Evolutionary conservation across 768 basidiomycete species (phyloP), one percentile per base, ranked within the genome.

Genomic region (Boletellus sp.): DNA sequence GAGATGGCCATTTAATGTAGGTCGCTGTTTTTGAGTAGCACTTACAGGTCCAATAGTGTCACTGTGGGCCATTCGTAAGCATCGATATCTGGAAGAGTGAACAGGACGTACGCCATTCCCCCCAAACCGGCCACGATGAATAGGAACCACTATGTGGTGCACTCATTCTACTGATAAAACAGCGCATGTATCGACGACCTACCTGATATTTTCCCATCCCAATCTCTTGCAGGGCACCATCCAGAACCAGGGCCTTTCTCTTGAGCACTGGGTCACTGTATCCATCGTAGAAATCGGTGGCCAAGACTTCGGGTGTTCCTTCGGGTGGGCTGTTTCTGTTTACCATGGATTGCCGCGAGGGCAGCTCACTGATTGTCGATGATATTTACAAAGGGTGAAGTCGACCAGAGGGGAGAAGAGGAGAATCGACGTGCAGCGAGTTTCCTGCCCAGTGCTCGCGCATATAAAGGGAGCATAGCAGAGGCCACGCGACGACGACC

Each of bases 201-300:
- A 74, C 77, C 72, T 80, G 79, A 51, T 80, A 81, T 52, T 63
- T 58, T n/a, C n/a, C n/a, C n/a, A n/a, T n/a, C n/a, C n/a, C n/a
- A n/a, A n/a, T n/a, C n/a, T n/a, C n/a, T n/a, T 77, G 76, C 36
- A 80, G 69, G 5, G 75, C 71, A 35, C 66, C 64, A 41, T 77
- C 78, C 48, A 80, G 50, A 28, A 79, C 58, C 22, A 65, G 65
- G 1, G 79, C 78, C 55, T 80, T 80, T 1, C 72, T 74, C 41
- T 68, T 70, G 51, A 80, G 80, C 10, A 77, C 67, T 0, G 73
- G 77, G 49, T 80, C 78, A n/a, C 64, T 51, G 40, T 71, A 67
- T 10, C 55, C 71, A 7, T 64, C 61, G 48, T 70, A 67, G 12
- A 71, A 59, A 48, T 73, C 68, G 23, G 32, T 41, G 2, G 46